Base-by-base conservation (phyloP, 257 asterid genomes). In the Penstemon newberryi region DNA sequence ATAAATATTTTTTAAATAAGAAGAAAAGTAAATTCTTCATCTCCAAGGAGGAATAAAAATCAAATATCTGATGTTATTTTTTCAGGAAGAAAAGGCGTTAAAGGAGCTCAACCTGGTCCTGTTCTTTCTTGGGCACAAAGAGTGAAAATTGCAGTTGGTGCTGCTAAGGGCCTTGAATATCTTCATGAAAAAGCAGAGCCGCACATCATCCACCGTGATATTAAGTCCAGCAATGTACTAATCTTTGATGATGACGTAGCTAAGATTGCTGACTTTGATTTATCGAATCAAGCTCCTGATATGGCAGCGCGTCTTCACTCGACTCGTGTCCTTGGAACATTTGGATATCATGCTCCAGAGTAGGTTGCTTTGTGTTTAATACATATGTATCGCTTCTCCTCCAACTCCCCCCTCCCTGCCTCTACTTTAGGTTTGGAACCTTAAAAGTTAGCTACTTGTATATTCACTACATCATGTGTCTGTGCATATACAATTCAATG, bases 271-370 rank as follows among this genome's bases (percentile, higher is more conserved):
- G 96, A 90, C 67, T 90, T 90, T 77, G 96, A 90, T 80, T 73
- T 87, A 71, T 87, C 95, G 53, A 90, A 90, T 72, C 96, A 90
- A 83, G 93, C 96, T 66, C 96, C 96, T 68, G 96, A 90, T 74
- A 87, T 84, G 95, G 96, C 96, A 11, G 96, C 96, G 42, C 95
- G 96, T 44, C 95, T 90, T 67, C 96, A 90, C 77, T 90, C 96
- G 51, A 90, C 96, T 52, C 96, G 96, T 80, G 96, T 90, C 68
- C 96, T 90, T 67, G 96, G 96, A 41, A 90, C 96, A 18, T 90
- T 90, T 77, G 96, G 96, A 19, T 90, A 90, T 79, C 97, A 90
- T 81, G 97, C 97, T 70, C 96, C 96, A 33, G 97, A 90, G 97
- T 90, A 75, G 77, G 93, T 70, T 44, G 56, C 36, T 55, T 75